phyloP scores from a whole-genome alignment of 1,139 yeast species.

The Saccharomyces hybrid region DNA sequence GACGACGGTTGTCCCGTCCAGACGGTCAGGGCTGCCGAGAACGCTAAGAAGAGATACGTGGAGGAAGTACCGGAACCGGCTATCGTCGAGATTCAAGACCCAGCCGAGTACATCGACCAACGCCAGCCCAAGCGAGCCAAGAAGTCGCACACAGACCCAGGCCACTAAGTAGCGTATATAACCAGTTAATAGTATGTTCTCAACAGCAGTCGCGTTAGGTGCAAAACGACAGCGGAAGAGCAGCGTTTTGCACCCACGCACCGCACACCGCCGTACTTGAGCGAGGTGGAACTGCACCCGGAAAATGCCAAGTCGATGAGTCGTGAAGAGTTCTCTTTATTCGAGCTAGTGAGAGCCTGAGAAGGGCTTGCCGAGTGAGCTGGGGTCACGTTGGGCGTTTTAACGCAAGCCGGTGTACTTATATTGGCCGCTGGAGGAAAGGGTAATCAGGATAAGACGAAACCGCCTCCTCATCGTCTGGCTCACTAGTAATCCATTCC shows the following conservation, averaged over 20 bases:
- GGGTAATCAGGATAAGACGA: neutral
- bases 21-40: neutral
- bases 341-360: neutral
- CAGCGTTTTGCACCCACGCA: neutral
- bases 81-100: neutral
- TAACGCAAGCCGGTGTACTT: neutral
- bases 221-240: neutral
- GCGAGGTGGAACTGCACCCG: conserved; percentile 12
- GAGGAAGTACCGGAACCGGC: conserved; percentile 1
- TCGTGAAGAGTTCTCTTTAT: conserved; percentile 1
- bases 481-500: neutral
- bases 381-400: neutral
- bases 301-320: conserved; percentile 9
- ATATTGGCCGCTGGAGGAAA: neutral
- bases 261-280: conserved; percentile 1
- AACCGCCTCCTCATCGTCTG: neutral
- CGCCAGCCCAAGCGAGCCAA: neutral
- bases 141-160: neutral
- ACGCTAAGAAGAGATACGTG: neutral
- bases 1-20: neutral
- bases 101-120: neutral
- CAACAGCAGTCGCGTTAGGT: neutral
- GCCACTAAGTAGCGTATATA: neutral
- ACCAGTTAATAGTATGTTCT: neutral
- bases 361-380: neutral